phyloP scores from a whole-genome alignment of 2,329 filamentous ascomycete genomes.

The Penicillium vulpinum region DNA sequence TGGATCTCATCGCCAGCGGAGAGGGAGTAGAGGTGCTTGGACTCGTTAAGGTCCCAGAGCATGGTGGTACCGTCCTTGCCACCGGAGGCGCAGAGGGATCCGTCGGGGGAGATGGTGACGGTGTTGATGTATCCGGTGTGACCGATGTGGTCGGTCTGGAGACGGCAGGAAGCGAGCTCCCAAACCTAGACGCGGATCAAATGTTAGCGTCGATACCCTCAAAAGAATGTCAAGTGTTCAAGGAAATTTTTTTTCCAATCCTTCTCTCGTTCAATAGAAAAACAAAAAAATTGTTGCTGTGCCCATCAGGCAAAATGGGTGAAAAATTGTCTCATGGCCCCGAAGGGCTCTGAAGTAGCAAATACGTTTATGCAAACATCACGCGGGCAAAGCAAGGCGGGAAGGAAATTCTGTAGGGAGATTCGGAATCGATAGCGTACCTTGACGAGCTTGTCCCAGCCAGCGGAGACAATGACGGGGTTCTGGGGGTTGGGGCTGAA shows the following conservation, averaged over 20 bases:
- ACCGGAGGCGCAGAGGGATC: slow-evolving; percentile 97
- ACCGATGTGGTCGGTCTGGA: slow-evolving; percentile 99
- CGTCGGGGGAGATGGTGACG: slow-evolving; percentile 99
- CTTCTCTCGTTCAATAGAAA: slow-evolving; percentile 19
- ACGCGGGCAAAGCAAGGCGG: slow-evolving; percentile 55
- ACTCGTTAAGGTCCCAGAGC: slow-evolving; percentile 99
- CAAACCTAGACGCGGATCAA: slow-evolving; percentile 68
- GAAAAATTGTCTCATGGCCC: slow-evolving; percentile 96
- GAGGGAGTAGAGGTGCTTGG: slow-evolving; percentile 99
- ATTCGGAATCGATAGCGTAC: slow-evolving; percentile 58
- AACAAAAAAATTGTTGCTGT: slow-evolving; percentile 15
- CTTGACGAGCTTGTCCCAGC: slow-evolving; percentile 99
- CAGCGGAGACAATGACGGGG: slow-evolving; percentile 97
- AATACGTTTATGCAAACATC: slow-evolving; percentile 99
- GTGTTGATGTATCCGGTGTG: slow-evolving; percentile 99
- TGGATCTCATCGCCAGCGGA: slow-evolving; percentile 99
- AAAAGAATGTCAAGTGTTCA: slow-evolving; percentile 6
- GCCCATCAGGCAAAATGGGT: slow-evolving; percentile 60
- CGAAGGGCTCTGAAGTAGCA: slow-evolving; percentile 99
- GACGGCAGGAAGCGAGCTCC: slow-evolving; percentile 98
- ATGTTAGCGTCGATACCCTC: slow-evolving; percentile 22
- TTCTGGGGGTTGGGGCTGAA: slow-evolving; percentile 99
- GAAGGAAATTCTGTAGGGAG: slow-evolving; percentile 16
- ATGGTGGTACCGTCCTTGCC: slow-evolving; percentile 99
- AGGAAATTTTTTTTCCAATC: slow-evolving; percentile 16